phyloP scores from a whole-genome alignment of 2,329 filamentous ascomycete genomes.

The Dactylonectria macrodidyma region DNA sequence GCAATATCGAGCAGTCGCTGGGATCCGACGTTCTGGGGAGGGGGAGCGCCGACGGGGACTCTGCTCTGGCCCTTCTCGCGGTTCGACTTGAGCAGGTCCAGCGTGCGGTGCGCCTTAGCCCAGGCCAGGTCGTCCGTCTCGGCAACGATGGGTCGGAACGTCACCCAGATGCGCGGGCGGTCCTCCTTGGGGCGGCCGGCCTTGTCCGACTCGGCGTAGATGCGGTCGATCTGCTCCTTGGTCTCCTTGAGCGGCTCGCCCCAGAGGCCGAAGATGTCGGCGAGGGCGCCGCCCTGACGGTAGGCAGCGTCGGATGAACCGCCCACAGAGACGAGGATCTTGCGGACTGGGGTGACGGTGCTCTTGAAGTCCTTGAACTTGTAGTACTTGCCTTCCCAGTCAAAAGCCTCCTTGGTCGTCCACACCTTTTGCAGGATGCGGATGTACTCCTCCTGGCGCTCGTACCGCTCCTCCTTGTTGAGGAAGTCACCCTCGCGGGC shows the following conservation, averaged over 20 bases:
- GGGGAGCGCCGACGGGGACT: conserved; percentile 30
- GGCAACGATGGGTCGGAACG: conserved; percentile 73
- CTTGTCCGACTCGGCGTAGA: conserved; percentile 71
- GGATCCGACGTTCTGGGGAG: conserved; percentile 72
- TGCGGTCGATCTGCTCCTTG: conserved; percentile 72
- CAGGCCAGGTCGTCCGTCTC: conserved; percentile 75
- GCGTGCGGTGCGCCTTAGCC: conserved; percentile 70
- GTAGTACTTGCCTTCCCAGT: conserved; percentile 74
- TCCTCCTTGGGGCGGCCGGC: conserved; percentile 65
- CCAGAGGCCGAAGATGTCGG: conserved; percentile 76
- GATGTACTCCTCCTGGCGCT: conserved; percentile 73
- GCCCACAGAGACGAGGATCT: conserved; percentile 71
- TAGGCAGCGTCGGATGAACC: conserved; percentile 73
- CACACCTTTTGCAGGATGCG: conserved; percentile 72
- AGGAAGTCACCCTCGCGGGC: conserved; percentile 73
- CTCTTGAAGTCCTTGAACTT: conserved; percentile 72
- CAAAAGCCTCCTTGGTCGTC: conserved; percentile 69
- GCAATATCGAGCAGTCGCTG: conserved; percentile 73
- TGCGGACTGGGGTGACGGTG: conserved; percentile 65
- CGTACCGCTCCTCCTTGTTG: conserved; percentile 71
- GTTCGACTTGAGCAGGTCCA: conserved; percentile 65
- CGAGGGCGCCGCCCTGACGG: conserved; percentile 70
- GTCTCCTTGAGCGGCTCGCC: conserved; percentile 76
- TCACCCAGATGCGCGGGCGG: conserved; percentile 74
- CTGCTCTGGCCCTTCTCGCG: conserved; percentile 53